These are phyloP conservation scores for Leccinum ochraceum DNA, from an alignment of 768 basidiomycete genomes.

Conservation along the genomic window DNA sequence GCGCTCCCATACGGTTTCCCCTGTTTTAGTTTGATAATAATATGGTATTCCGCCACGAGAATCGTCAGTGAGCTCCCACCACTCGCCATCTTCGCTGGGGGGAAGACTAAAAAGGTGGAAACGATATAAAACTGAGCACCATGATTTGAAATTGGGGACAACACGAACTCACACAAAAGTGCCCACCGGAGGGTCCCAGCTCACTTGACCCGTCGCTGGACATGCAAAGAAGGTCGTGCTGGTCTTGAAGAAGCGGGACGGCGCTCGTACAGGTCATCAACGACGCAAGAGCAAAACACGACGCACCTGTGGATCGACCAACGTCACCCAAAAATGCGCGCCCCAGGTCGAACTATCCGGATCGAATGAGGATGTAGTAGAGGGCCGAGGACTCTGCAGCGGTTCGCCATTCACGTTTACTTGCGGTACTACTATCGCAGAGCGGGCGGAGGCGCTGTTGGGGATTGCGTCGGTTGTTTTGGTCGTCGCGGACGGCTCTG, in stretches of 20 bases:
- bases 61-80: constrained; percentile 94
- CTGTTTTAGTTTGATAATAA: constrained; percentile 92
- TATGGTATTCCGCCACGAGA: constrained; percentile 82
- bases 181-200: constrained; percentile 91
- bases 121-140: constrained; percentile 12
- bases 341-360: constrained; percentile 67
- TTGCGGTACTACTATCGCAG: constrained; percentile 32
- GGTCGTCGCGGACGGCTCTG: constrained; percentile 3
- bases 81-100: constrained; percentile 82
- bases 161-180: constrained; percentile 71
- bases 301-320: constrained; percentile 86
- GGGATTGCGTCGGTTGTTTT: constrained; percentile 11
- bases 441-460: constrained; percentile 13
- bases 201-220: constrained; percentile 88
- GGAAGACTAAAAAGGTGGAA: constrained; percentile 58
- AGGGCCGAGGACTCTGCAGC: constrained; percentile 33
- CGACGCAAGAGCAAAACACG: constrained; percentile 8
- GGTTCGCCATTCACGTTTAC: constrained; percentile 39
- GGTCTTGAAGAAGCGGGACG: constrained; percentile 37
- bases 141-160: constrained; percentile 18
- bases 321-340: constrained; percentile 92
- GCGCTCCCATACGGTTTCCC: constrained; percentile 92
- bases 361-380: constrained; percentile 28
- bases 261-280: constrained; percentile 12
- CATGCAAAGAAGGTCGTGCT: constrained; percentile 86